A percentile compares a stretch with the other conserved stretches of the same genome.
Evolutionary conservation across 495 filamentous ascomycete genomes (phyloP).

Genomic region (Neurospora discreta): DNA sequence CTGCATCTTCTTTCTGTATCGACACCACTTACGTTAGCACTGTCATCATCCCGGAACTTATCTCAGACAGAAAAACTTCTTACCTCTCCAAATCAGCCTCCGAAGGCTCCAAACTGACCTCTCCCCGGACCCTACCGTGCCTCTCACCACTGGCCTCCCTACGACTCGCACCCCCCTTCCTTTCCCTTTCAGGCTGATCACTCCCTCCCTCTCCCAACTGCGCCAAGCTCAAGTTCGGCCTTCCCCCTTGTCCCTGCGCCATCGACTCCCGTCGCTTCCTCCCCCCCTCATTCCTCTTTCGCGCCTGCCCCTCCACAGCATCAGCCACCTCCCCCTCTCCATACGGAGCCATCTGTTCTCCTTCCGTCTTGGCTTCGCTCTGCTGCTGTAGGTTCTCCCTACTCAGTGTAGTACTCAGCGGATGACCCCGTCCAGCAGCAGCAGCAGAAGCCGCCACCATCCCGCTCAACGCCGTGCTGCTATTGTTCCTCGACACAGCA

Average conservation of each 20-base stretch:
- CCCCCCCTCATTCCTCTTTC: conserved; percentile 9
- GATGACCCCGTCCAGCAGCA: not conserved
- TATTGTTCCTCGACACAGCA: not conserved
- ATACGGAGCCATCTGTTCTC: conserved; percentile 44
- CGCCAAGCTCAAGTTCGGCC: not conserved
- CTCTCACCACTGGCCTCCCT: not conserved
- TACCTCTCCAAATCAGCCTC: conserved; percentile 31
- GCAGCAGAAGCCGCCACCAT: not conserved
- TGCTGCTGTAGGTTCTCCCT: not conserved
- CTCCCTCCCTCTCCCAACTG: not conserved
- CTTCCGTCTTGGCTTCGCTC: conserved; percentile 29
- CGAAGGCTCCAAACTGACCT: conserved; percentile 18
- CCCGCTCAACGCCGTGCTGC: not conserved
- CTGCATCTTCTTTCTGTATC: conserved; percentile 21
- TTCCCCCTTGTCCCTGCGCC: not conserved
- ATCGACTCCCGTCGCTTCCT: not conserved
- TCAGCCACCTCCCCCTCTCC: conserved; percentile 45
- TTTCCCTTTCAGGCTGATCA: not conserved
- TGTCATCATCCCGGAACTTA: not conserved
- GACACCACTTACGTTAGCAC: not conserved
- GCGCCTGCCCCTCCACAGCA: conserved; percentile 32
- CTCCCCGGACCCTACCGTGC: conserved; percentile 14
- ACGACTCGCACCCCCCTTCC: not conserved
- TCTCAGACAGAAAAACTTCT: conserved; percentile 6
- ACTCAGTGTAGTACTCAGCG: too few species aligned